These are phyloP conservation scores for Stevia rebaudiana DNA, from an alignment of 140 eudicot species.

Conservation along the genomic window DNA sequence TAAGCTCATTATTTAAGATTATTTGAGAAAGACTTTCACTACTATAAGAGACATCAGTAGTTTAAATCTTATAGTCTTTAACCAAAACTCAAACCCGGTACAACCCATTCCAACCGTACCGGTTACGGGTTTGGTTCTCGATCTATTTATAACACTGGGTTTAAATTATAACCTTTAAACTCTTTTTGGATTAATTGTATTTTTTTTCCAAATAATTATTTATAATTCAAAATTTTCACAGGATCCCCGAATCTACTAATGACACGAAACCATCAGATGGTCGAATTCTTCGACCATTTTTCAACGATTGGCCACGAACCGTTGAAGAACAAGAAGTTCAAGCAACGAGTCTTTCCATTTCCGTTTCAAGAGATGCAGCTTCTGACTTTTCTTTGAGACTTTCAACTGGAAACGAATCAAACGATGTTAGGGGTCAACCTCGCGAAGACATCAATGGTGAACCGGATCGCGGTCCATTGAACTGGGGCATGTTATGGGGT, in stretches of 20 bases:
- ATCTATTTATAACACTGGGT: no score
- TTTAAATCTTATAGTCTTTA: no score
- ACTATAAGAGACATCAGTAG: no score
- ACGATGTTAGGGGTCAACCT: conserved; percentile 23
- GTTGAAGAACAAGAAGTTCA: conserved; percentile 39
- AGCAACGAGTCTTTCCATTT: conserved; percentile 56
- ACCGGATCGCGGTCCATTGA: conserved; percentile 29
- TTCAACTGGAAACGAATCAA: conserved; percentile 43
- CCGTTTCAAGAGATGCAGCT: conserved; percentile 44
- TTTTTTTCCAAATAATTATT: no score
- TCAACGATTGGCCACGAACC: conserved; percentile 71
- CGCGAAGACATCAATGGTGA: conserved; percentile 17
- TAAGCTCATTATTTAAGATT: no score
- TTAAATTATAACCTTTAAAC: no score
- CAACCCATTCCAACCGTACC: no score
- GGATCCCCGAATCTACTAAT: conserved; percentile 38
- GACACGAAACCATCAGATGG: conserved; percentile 30
- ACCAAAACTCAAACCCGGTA: no score
- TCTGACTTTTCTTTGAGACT: conserved; percentile 72
- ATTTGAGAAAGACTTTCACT: no score
- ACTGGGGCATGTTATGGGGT: conserved; percentile 55
- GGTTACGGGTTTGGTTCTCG: no score
- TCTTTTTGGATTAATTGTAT: no score
- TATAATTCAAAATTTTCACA: conserved; percentile 10
- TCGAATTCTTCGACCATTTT: conserved; percentile 57